Evolutionary conservation across 1,139 yeast genomes (phyloP).

Genomic region (Trichomonascaceae sp.): DNA sequence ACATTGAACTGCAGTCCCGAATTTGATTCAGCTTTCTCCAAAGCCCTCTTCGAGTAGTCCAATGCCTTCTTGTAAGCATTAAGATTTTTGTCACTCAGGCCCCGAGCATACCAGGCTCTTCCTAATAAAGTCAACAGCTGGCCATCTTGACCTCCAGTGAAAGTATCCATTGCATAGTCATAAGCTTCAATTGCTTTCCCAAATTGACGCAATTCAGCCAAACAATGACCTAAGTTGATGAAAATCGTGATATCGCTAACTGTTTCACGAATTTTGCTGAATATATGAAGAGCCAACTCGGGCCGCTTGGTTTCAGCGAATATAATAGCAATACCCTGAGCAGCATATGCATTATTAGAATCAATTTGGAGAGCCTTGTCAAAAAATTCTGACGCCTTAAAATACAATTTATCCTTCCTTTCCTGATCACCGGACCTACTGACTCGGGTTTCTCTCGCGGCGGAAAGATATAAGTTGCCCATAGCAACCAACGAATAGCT

Average conservation of each 20-base stretch:
- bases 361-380: slow-evolving; percentile 84
- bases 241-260: slow-evolving; percentile 77
- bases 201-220: slow-evolving; percentile 74
- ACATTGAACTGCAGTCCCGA: slow-evolving; percentile 64
- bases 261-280: slow-evolving; percentile 86
- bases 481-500: slow-evolving; percentile 81
- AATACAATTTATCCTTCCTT: slow-evolving; percentile 69
- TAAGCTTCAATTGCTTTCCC: slow-evolving; percentile 85
- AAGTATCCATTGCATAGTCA: slow-evolving; percentile 68
- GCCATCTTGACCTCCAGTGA: slow-evolving; percentile 57
- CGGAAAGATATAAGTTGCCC: slow-evolving; percentile 77
- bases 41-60: slow-evolving; percentile 56
- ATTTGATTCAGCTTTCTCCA: slow-evolving; percentile 36
- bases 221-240: slow-evolving; percentile 83
- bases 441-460: slow-evolving; percentile 72
- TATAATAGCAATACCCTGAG: slow-evolving; percentile 93
- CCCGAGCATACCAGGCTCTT: slow-evolving; percentile 86
- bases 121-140: slow-evolving; percentile 70
- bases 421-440: slow-evolving; percentile 49
- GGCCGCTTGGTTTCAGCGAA: slow-evolving; percentile 82
- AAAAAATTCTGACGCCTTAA: slow-evolving; percentile 83
- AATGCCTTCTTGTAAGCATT: slow-evolving; percentile 56
- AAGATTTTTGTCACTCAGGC: slow-evolving; percentile 58
- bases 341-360: slow-evolving; percentile 86
- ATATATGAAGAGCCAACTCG: slow-evolving; percentile 73